Evolutionary conservation across 2,329 filamentous ascomycete genomes (phyloP).

Genomic region (Seiridium cupressi): DNA sequence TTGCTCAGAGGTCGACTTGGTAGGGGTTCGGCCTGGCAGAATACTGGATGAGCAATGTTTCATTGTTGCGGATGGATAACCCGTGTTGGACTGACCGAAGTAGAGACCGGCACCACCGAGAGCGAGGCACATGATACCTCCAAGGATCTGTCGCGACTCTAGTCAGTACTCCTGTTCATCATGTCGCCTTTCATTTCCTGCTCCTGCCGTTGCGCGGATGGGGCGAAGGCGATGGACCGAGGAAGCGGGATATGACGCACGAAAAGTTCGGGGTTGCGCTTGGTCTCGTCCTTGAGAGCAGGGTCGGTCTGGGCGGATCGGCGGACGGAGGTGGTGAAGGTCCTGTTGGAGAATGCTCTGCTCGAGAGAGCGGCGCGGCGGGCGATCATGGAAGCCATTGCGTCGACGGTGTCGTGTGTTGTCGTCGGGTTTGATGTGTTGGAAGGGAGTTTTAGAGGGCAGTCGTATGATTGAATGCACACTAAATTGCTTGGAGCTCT

Average conservation of each 20-base stretch:
- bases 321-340: conserved; percentile 53
- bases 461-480: conserved; percentile 2
- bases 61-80: neutral
- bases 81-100: conserved; percentile 58
- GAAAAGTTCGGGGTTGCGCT: conserved; percentile 50
- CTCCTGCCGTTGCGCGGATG: neutral
- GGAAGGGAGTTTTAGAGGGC: neutral
- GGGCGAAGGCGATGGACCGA: neutral
- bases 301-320: conserved; percentile 40
- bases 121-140: conserved; percentile 85
- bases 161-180: neutral
- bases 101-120: conserved; percentile 89
- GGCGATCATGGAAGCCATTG: conserved; percentile 57
- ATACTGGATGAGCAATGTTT: neutral
- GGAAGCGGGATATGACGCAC: conserved; percentile 34
- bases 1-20: conserved; percentile 77
- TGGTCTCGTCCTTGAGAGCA: conserved; percentile 55
- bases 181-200: neutral
- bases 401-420: conserved; percentile 17
- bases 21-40: conserved; percentile 73
- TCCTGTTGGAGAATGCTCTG: conserved; percentile 25
- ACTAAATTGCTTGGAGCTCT: neutral
- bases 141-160: conserved; percentile 65
- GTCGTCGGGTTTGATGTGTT: neutral
- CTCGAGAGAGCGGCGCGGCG: conserved; percentile 38